Evolutionary conservation across 352 stramenopile genomes (phyloP), one percentile per base, ranked within the genome.

Genomic region (Phytopythium delawarense): DNA sequence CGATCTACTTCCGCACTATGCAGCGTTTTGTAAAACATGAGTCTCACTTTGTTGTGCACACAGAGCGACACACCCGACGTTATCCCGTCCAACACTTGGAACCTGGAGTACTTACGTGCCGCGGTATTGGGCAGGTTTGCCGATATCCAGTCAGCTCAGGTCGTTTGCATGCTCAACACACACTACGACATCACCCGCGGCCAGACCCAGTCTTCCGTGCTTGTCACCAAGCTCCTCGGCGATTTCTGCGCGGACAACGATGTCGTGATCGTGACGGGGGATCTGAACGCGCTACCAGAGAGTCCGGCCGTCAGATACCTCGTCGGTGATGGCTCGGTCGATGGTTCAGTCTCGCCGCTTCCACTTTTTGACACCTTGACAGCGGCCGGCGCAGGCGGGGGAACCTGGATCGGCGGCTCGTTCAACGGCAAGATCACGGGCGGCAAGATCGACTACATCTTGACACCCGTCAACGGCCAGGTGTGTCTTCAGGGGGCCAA

Each of bases 121-220:
- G 78, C 72, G 4, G 79, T 88, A 42, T 61, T 89, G 5, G 80
- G 68, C 18, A 78, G 82, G 44, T 87, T 92, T 49, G 64, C 59
- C 4, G 65, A 81, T 35, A 74, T 64, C 18, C 35, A 34, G 12
- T 71, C 53, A 7, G 28, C 35, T 9, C 52, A 66, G 48, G 69
- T 68, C 1, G 65, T 89, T 23, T 92, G 82, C 64, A 85, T 92
- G 67, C 70, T 92, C 52, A 92, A 92, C 66, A 92, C 82, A 28
- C 82, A 92, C 65, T 92, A 77, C 52, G 82, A 92, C 60, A 87
- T 89, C 30, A 65, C 32, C 8, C 67, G 69, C 18, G 78, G 82
- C 51, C 82, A 92, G 32, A 52, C 65, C 7, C 64, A 90, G 54
- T 90, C 79, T 32, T 73, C 82, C 1, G 35, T 76, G 57, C 55